Evolutionary conservation across 106 monocot species (phyloP), one percentile per base, ranked within the genome.

Genomic region (Dendrobium chrysotoxum): DNA sequence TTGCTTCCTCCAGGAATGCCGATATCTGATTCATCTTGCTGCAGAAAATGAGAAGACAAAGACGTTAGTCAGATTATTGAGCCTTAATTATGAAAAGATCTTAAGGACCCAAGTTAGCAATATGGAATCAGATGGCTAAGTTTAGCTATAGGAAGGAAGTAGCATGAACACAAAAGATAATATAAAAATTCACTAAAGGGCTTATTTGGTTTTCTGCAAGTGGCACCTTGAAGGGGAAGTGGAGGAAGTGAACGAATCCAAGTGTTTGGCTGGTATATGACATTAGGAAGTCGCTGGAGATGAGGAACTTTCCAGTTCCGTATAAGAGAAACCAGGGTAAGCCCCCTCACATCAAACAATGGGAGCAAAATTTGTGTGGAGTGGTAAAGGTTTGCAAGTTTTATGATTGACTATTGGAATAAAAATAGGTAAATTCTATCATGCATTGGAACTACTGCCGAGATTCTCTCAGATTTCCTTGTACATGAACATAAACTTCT

Each of bases 21-120:
- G 38, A 85, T 40, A 0, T 87, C 91, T 58, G 96, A 97, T 81
- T 97, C 96, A 78, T 97, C 96, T 89, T 94, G 93, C 96, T 97
- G 87, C 81, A 83, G 79, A 78, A 31, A n/a, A 58, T 38, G 44
- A 25, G 17, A 26, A 81, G 75, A 77, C 50, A 83, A 13, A 13
- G 12, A 20, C 16, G 75, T 11, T 26, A 4, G 23, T 64, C 58
- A n/a, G 75, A 50, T 38, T 38, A 31, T 35, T 71, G 16, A 71
- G 16, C 5, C 38, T 71, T 71, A 70, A 15, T 75, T 72, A 4
- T 40, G 3, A 72, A 20, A 68, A 68, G 67, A 30, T 68, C 67
- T 28, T 2, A 3, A 30, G 25, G 67, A 68, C 28, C 67, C 67
- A 28, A 68, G 25, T 6, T 30, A 68, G 23, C 1, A 30, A 68